A percentile compares a stretch with the other conserved stretches of the same genome.
phyloP scores from a whole-genome alignment of 2,329 filamentous ascomycete species.

The Trichoderma oligosporum region DNA sequence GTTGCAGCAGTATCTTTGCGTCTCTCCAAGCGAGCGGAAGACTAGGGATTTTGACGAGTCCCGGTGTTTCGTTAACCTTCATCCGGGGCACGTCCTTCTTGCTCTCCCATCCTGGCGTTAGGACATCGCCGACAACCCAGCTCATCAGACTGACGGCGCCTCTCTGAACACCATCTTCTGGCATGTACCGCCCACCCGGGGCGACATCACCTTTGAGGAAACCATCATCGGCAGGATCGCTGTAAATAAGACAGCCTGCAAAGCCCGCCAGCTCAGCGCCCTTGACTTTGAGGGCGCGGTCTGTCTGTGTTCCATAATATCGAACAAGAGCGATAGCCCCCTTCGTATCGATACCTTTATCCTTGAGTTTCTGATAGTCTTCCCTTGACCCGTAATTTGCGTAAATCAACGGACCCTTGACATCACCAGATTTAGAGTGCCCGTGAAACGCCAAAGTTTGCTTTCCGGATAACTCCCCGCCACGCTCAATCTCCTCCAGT shows the following conservation, averaged over 20 bases:
- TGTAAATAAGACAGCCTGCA: slow-evolving; percentile 85
- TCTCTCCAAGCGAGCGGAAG: slow-evolving; percentile 87
- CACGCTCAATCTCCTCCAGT: slow-evolving; percentile 73
- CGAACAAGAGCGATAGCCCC: slow-evolving; percentile 82
- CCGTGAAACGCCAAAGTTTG: slow-evolving; percentile 84
- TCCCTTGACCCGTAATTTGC: slow-evolving; percentile 85
- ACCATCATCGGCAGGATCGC: slow-evolving; percentile 81
- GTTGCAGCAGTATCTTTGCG: slow-evolving; percentile 72
- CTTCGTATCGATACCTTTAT: slow-evolving; percentile 67
- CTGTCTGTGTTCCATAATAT: slow-evolving; percentile 69
- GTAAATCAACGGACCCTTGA: slow-evolving; percentile 82
- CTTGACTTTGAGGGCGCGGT: slow-evolving; percentile 79
- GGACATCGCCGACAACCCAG: slow-evolving; percentile 83
- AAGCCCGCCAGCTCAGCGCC: slow-evolving; percentile 84
- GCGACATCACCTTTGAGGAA: slow-evolving; percentile 69
- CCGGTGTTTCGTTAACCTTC: slow-evolving; percentile 64
- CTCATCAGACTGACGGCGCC: slow-evolving; percentile 76
- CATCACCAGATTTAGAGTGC: slow-evolving; percentile 80
- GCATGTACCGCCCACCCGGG: slow-evolving; percentile 76
- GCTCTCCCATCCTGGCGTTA: slow-evolving; percentile 84
- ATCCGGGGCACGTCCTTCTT: slow-evolving; percentile 62
- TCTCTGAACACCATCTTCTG: slow-evolving; percentile 76
- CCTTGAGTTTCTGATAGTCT: slow-evolving; percentile 71
- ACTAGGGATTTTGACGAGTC: slow-evolving; percentile 79
- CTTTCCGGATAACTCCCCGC: slow-evolving; percentile 57